phyloP scores from a whole-genome alignment of 2,329 filamentous ascomycete species.

The Ilyonectria destructans region DNA sequence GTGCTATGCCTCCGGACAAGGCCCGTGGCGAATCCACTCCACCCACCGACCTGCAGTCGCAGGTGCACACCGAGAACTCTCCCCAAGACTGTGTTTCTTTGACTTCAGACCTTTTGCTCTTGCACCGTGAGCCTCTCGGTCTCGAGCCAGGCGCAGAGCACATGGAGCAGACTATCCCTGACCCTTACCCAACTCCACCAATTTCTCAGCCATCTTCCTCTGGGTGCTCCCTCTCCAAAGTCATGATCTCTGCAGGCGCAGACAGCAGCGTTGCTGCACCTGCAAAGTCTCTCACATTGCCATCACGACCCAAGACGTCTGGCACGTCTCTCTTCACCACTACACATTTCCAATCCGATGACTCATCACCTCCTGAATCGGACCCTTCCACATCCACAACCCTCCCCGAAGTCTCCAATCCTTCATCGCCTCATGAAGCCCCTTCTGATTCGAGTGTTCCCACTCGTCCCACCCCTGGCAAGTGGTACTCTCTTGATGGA shows the following conservation, averaged over 20 bases:
- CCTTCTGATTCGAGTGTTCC: conserved; percentile 65
- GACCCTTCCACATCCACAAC: conserved; percentile 40
- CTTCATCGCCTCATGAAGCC: conserved; percentile 54
- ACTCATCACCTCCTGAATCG: conserved; percentile 43
- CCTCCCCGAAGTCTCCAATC: conserved; percentile 40
- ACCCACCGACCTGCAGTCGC: conserved; percentile 52
- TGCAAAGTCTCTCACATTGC: conserved; percentile 40
- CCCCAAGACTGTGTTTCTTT: conserved; percentile 41
- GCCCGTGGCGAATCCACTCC: conserved; percentile 50
- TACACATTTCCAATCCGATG: conserved; percentile 48
- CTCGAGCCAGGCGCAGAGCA: conserved; percentile 43
- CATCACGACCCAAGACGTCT: conserved; percentile 42
- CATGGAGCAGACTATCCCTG: conserved; percentile 49
- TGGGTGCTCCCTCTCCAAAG: conserved; percentile 51
- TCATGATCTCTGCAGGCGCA: conserved; percentile 45
- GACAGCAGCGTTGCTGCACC: conserved; percentile 45
- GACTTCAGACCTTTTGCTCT: conserved; percentile 42
- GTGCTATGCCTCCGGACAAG: conserved; percentile 45
- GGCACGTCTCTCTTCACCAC: conserved; percentile 47
- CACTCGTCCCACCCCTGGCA: conserved; percentile 59
- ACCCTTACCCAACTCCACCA: conserved; percentile 72
- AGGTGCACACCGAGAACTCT: conserved; percentile 47
- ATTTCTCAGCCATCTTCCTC: conserved; percentile 64
- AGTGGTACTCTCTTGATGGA: conserved; percentile 77
- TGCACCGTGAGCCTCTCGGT: conserved; percentile 46